Percentiles rank a stretch among this genome's conserved stretches.
These are phyloP conservation scores for Lentinula novae-zelandiae DNA, from an alignment of 1,284 basidiomycete species.

Conservation along the genomic window DNA sequence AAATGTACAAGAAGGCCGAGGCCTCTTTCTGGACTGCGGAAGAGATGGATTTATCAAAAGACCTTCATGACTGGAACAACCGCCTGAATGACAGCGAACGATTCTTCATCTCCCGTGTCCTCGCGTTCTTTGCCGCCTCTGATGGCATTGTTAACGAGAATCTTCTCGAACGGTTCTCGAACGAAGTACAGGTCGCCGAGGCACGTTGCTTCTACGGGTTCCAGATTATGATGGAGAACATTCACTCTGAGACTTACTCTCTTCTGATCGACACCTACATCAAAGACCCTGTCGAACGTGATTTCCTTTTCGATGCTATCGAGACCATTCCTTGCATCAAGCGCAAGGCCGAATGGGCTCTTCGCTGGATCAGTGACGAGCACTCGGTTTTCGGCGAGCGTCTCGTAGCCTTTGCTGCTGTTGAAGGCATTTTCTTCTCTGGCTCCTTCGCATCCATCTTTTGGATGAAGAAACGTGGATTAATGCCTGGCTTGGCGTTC, in stretches of 20 bases:
- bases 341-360: constrained; percentile 60
- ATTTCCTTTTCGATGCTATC: constrained; percentile 17
- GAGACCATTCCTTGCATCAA: constrained; percentile 54
- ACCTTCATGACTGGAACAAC: constrained; percentile 18
- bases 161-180: constrained; percentile 63
- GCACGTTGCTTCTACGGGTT: constrained; percentile 73
- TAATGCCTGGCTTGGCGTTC: constrained; percentile 24
- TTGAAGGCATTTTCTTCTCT: constrained; percentile 45
- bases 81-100: constrained; percentile 17
- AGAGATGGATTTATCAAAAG: constrained; percentile 19
- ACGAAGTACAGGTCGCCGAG: constrained; percentile 65
- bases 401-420: constrained; percentile 65
- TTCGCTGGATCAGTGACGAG: constrained; percentile 61
- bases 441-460: constrained; percentile 22
- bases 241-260: constrained; percentile 68
- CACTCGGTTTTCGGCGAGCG: constrained; percentile 59
- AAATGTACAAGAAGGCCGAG: constrained; percentile 19
- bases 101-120: constrained; percentile 36
- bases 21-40: constrained; percentile 25
- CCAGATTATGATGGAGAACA: constrained; percentile 76
- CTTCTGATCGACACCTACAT: constrained; percentile 59
- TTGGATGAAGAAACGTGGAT: constrained; percentile 23
- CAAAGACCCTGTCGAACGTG: constrained; percentile 12
- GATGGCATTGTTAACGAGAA: constrained; percentile 77
- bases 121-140: constrained; percentile 67